A percentile compares a stretch with the other conserved stretches of the same genome.
These are phyloP conservation scores for Penicillium maclennaniae DNA, from an alignment of 495 filamentous ascomycete genomes.

Conservation along the genomic window DNA sequence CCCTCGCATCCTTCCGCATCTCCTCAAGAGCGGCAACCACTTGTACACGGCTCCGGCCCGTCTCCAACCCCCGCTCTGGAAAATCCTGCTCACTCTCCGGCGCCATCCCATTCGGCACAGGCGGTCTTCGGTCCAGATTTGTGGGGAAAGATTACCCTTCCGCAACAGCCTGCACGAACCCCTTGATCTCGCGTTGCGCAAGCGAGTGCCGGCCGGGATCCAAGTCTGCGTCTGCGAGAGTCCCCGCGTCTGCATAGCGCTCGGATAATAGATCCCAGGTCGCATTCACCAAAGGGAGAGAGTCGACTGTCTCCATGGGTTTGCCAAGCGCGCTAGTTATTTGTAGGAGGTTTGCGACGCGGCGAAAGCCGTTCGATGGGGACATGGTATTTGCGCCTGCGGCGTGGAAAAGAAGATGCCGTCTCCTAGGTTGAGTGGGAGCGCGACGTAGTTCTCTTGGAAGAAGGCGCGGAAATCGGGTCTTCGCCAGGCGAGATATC, in stretches of 20 bases:
- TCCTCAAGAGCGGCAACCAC: slow-evolving; percentile 35
- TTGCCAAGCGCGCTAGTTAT: slow-evolving; percentile 55
- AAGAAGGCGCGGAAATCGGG: slow-evolving; percentile 47
- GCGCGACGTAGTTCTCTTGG: slow-evolving; percentile 38
- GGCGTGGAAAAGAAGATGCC: slow-evolving; percentile 58
- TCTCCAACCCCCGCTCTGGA: slow-evolving; percentile 38
- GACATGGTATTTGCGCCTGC: slow-evolving; percentile 48
- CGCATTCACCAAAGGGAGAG: slow-evolving; percentile 35
- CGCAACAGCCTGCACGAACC: slow-evolving; percentile 41
- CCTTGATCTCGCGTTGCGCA: slow-evolving; percentile 17
- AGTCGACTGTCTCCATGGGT: slow-evolving; percentile 53
- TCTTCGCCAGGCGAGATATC: slow-evolving; percentile 49
- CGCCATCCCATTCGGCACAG: slow-evolving; percentile 49
- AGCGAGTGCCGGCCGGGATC: slow-evolving; percentile 12
- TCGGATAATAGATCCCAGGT: slow-evolving; percentile 37
- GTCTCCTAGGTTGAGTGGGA: slow-evolving; percentile 47
- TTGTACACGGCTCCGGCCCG: slow-evolving; percentile 30
- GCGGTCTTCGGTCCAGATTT: slow-evolving; percentile 49
- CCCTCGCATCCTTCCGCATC: slow-evolving; percentile 35
- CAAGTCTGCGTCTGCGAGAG: slow-evolving; percentile 24
- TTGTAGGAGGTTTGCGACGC: slow-evolving; percentile 52
- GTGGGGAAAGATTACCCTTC: slow-evolving; percentile 58
- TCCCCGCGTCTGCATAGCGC: slow-evolving; percentile 31
- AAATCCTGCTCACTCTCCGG: slow-evolving; percentile 52
- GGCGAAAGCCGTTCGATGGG: slow-evolving; percentile 29